A percentile compares a stretch with the other conserved stretches of the same genome.
Conservation (phyloP, 441 rosid species). For the Erodium trifolium region DNA sequence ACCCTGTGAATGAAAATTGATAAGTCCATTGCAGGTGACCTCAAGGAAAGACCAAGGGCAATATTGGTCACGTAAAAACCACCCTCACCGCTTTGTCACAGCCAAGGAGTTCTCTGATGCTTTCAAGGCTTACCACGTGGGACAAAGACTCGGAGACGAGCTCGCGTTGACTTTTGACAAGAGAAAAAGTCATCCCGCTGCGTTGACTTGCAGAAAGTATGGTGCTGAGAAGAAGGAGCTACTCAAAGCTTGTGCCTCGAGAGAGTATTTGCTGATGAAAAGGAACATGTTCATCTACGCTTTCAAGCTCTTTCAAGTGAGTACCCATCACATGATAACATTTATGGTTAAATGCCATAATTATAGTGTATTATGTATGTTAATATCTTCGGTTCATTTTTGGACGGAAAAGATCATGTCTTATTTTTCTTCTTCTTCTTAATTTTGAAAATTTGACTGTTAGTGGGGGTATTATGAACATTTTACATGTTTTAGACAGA, state of each 20-base stretch:
- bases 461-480: no score
- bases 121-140: conserved; percentile 58
- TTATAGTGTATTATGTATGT: no score
- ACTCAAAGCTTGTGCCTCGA: conserved; percentile 51
- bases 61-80: conserved; percentile 53
- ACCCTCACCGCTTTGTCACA: conserved; percentile 53
- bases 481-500: no score
- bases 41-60: conserved; percentile 82
- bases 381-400: no score
- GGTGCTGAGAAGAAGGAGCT: conserved; percentile 60
- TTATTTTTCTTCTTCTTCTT: no score
- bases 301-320: conserved; percentile 65
- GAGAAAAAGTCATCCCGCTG: conserved; percentile 63
- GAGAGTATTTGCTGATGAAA: conserved; percentile 75
- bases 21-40: conserved; percentile 49
- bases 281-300: conserved; percentile 75
- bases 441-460: no score
- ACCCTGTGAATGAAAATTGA: neutral
- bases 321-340: conserved; percentile 1
- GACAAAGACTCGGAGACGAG: conserved; percentile 41
- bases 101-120: conserved; percentile 62
- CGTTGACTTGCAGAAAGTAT: conserved; percentile 46
- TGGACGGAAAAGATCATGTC: no score
- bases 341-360: no score
- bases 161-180: conserved; percentile 54